These are phyloP conservation scores for Solanum hybrid DNA, from an alignment of 305 asterid genomes.

Conservation along the genomic window DNA sequence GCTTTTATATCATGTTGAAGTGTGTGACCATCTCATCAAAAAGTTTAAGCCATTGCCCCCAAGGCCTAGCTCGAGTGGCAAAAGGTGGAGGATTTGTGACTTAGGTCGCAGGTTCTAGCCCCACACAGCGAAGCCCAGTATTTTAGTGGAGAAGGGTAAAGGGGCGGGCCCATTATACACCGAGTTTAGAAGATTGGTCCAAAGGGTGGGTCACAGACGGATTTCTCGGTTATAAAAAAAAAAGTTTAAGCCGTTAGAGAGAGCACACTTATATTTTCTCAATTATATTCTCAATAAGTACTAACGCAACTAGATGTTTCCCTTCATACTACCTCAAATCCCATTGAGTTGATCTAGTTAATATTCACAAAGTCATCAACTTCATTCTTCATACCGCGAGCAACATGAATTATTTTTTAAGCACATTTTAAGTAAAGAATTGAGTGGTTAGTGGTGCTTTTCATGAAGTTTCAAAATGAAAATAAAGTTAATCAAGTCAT, in stretches of 20 bases:
- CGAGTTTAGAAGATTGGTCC: no score
- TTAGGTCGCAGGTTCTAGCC: no score
- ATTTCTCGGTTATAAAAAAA: background rate
- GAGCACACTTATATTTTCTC: background rate
- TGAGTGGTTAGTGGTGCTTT: background rate
- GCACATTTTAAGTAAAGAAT: background rate
- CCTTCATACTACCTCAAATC: background rate
- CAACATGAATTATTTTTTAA: background rate
- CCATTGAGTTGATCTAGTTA: background rate
- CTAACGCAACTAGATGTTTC: background rate
- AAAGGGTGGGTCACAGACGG: no score
- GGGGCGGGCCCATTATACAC: no score
- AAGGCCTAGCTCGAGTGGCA: no score
- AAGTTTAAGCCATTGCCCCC: background rate
- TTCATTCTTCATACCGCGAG: background rate
- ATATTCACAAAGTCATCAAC: background rate
- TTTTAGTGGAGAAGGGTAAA: no score
- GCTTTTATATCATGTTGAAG: background rate
- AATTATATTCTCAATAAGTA: background rate
- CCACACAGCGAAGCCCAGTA: no score
- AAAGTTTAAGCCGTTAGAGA: background rate
- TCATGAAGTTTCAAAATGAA: background rate
- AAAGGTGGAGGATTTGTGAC: no score
- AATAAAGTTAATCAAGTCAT: background rate
- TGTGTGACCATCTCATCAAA: background rate